Base-by-base conservation (phyloP, 495 filamentous ascomycete genomes). In the Venustampulla echinocandica region DNA sequence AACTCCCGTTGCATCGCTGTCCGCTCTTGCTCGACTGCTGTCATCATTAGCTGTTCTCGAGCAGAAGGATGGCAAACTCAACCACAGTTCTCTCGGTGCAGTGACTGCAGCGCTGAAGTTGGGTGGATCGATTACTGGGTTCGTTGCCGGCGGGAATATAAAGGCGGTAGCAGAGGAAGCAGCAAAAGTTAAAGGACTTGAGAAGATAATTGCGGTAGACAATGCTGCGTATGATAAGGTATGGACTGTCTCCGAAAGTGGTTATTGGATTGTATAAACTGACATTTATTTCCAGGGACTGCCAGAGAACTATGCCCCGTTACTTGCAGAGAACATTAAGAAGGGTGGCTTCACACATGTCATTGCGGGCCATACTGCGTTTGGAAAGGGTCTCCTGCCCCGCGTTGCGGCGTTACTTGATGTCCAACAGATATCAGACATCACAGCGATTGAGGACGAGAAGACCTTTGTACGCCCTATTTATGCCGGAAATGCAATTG, bases 391-490 rank as follows among this genome's bases (percentile, higher is more conserved):
- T 63, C 67, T 97, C 28, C 74, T 97, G 67, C 92, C 92, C n/a
- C 83, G 92, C 33, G 82, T 96, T 2, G 88, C 93, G n/a, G 92
- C 92, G 22, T 70, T 98, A 18, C 72, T 98, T 30, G 92, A 98
- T 59, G 79, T 81, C 20, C 90, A 95, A 64, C 89, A 94, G 60
- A 76, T 98, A 42, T 94, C 87, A 9, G 92, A 98, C 62, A 84
- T 97, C 48, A 96, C 79, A 2, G 73, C 66, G 1, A 85, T 97
- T 52, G 75, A 95, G 66, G 78, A 80, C 65, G 88, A 95, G 60
- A 87, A 93, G 64, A 97, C 87, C 17, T 98, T 97, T 61, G 85
- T 96, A 33, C 86, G 92, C 24, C 90, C 93, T 34, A 95, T 98
- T 59, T 98, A 98, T 60, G 92, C 92, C 42, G 92, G 92, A 33